Evolutionary conservation across 2,329 filamentous ascomycete species (phyloP).

Genomic region (Volutella citrinella): DNA sequence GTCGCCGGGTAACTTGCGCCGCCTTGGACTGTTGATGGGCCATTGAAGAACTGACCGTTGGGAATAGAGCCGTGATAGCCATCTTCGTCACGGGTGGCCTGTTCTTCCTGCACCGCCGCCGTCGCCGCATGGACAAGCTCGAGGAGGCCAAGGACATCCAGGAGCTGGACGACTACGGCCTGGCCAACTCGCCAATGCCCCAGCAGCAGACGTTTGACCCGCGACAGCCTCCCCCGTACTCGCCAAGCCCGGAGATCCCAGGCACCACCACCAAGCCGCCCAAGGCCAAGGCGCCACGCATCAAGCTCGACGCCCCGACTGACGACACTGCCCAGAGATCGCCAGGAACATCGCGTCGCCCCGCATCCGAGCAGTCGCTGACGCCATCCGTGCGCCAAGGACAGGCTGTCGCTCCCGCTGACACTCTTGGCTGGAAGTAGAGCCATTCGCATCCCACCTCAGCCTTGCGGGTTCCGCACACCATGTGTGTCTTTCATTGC

Average conservation of each 20-base stretch:
- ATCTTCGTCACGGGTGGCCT: constrained; percentile 19
- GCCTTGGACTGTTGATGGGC: no score
- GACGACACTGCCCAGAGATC: no score
- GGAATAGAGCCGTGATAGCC: background rate
- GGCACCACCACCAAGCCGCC: no score
- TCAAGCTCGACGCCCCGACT: no score
- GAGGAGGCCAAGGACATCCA: constrained; percentile 23
- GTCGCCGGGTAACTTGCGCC: constrained; percentile 12
- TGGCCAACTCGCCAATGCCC: constrained; percentile 3
- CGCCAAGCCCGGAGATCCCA: no score
- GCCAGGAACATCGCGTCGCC: no score
- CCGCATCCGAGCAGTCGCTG: background rate
- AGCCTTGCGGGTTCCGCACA: no score
- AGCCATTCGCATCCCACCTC: no score
- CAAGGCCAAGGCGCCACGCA: no score
- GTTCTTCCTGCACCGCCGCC: constrained; percentile 18
- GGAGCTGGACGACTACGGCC: constrained; percentile 26
- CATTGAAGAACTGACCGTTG: background rate
- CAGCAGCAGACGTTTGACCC: constrained; percentile 10
- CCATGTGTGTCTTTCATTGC: no score
- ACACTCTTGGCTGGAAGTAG: no score
- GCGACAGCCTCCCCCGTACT: constrained; percentile 14
- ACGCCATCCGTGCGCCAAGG: background rate
- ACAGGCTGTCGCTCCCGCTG: background rate
- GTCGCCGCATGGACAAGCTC: constrained; percentile 13